Percentiles rank a stretch among this genome's conserved stretches.
These are phyloP conservation scores for Rhododendron mucronatum DNA, from an alignment of 148 eudicot genomes.

Conservation along the genomic window DNA sequence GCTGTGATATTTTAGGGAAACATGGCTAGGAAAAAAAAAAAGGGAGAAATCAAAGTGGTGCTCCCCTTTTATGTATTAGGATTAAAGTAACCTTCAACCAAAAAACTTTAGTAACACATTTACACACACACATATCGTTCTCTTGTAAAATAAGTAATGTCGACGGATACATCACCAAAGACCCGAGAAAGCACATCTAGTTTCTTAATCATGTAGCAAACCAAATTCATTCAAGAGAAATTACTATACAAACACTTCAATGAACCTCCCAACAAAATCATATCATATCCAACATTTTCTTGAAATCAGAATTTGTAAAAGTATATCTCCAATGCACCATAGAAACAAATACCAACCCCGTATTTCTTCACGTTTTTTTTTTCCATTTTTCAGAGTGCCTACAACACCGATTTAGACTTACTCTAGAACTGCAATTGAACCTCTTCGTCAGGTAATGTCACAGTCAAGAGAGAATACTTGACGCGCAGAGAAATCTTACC, in stretches of 20 bases:
- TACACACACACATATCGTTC: too few relatives aligned
- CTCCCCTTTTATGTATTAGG: too few relatives aligned
- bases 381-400: background rate
- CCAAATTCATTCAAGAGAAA: background rate
- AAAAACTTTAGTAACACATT: too few relatives aligned
- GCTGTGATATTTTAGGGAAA: too few relatives aligned
- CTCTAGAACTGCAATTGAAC: conserved; percentile 9
- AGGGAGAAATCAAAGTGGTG: too few relatives aligned
- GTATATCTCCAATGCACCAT: background rate
- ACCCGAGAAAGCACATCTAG: background rate
- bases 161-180: background rate
- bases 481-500: conserved; percentile 45
- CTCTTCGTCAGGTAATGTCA: conserved; percentile 34
- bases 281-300: background rate
- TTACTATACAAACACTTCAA: background rate
- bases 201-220: background rate
- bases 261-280: background rate
- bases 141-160: background rate
- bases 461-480: conserved; percentile 44
- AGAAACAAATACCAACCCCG: background rate
- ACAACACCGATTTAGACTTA: background rate
- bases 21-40: too few relatives aligned
- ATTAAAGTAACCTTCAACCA: too few relatives aligned
- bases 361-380: too few relatives aligned
- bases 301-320: background rate